These are phyloP conservation scores for Magnolia changhungtana DNA, from an alignment of 164 flowering plant species.

Conservation along the genomic window DNA sequence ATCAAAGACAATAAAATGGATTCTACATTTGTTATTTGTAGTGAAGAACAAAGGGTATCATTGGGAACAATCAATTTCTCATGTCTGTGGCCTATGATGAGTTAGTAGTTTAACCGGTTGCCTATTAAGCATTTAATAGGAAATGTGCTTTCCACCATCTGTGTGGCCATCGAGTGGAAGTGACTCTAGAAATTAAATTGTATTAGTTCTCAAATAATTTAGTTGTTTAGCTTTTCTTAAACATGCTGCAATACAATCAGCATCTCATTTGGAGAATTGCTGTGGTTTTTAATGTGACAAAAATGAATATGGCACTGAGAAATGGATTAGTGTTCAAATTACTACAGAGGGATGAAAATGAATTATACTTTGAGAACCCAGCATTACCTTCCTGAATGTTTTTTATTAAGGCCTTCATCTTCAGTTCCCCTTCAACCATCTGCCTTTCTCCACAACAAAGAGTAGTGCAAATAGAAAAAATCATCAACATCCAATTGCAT, in stretches of 20 bases:
- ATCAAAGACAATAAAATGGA: not conserved
- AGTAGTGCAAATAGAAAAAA: conserved; percentile 2
- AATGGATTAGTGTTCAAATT: no score
- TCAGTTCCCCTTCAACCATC: conserved; percentile 26
- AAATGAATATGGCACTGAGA: no score
- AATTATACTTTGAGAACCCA: not conserved
- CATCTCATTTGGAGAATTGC: no score
- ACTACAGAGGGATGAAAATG: not conserved
- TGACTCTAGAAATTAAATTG: not conserved
- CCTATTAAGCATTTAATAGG: not conserved
- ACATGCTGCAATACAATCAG: no score
- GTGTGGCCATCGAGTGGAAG: not conserved
- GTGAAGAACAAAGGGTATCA: not conserved
- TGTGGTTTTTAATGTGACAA: no score
- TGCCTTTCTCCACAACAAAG: conserved; percentile 38
- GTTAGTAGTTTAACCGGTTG: not conserved
- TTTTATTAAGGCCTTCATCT: conserved; percentile 18
- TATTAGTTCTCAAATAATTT: no score
- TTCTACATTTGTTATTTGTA: not conserved
- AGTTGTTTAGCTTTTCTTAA: no score
- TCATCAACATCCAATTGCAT: not conserved
- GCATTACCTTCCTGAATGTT: conserved; percentile 29
- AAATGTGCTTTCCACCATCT: not conserved
- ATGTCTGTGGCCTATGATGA: not conserved
- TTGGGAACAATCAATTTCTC: not conserved